Conservation (phyloP, 2,329 filamentous ascomycete species). For the Arthrobotrys pseudoclavata region DNA sequence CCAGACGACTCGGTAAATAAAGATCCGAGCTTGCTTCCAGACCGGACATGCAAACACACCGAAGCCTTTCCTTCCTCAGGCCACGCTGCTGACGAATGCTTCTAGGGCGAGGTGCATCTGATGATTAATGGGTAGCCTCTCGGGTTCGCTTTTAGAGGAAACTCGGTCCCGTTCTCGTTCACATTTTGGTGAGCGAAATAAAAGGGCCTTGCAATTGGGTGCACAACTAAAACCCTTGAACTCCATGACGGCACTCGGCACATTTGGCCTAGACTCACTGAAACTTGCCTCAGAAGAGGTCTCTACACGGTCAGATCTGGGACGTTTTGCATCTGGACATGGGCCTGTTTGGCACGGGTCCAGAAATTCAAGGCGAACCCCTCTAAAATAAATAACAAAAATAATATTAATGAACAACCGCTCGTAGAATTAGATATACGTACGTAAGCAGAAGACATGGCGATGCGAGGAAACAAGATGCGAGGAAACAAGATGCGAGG, state of each 20-base stretch:
- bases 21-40: slow-evolving; percentile 43
- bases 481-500: background rate
- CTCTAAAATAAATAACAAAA: background rate
- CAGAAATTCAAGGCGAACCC: slow-evolving; percentile 28
- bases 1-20: slow-evolving; percentile 46
- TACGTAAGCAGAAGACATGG: background rate
- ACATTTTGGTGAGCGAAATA: slow-evolving; percentile 52
- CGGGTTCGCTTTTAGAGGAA: slow-evolving; percentile 24
- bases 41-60: slow-evolving; percentile 43
- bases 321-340: slow-evolving; percentile 11
- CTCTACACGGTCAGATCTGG: slow-evolving; percentile 21
- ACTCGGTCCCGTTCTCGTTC: slow-evolving; percentile 31
- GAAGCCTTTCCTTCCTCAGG: slow-evolving; percentile 34
- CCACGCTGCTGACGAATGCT: slow-evolving; percentile 54
- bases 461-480: background rate
- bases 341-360: background rate
- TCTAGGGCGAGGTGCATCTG: slow-evolving; percentile 54
- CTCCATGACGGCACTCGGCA: slow-evolving; percentile 50
- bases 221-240: slow-evolving; percentile 40
- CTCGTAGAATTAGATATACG: background rate
- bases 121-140: slow-evolving; percentile 56
- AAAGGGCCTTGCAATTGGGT: slow-evolving; percentile 53
- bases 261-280: slow-evolving; percentile 55
- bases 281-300: slow-evolving; percentile 36
- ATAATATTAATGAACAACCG: background rate